These are phyloP conservation scores for Warburgia ugandensis DNA, from an alignment of 164 flowering plant genomes.

Conservation along the genomic window DNA sequence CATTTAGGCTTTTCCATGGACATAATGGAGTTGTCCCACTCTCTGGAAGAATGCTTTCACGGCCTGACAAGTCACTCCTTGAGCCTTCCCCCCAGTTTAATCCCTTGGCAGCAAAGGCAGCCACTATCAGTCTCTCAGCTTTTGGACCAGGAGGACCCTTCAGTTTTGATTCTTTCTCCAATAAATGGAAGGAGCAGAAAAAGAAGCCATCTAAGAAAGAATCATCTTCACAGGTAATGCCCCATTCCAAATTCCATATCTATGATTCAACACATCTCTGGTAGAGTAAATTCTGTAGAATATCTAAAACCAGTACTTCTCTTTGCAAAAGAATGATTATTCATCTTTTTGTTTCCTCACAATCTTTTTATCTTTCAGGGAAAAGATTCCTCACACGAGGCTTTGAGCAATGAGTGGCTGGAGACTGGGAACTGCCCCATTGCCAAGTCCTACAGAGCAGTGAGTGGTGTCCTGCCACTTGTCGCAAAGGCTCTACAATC, in stretches of 20 bases:
- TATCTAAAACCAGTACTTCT: background rate
- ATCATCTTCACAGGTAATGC: slow-evolving; percentile 52
- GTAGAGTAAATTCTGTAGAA: background rate
- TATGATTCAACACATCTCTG: background rate
- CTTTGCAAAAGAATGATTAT: background rate
- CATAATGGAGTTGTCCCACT: slow-evolving; percentile 95
- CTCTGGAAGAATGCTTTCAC: slow-evolving; percentile 42
- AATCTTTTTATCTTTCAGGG: slow-evolving; percentile 24
- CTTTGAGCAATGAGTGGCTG: slow-evolving; percentile 66
- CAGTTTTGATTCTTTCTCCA: slow-evolving; percentile 63
- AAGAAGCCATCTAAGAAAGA: slow-evolving; percentile 52
- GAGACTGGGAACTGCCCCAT: slow-evolving; percentile 78
- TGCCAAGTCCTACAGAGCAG: slow-evolving; percentile 75
- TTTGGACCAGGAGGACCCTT: slow-evolving; percentile 92
- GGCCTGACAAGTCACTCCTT: slow-evolving; percentile 27
- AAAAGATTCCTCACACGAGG: slow-evolving; percentile 49
- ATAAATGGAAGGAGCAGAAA: slow-evolving; percentile 61
- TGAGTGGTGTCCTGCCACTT: slow-evolving; percentile 57
- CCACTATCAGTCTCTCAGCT: slow-evolving; percentile 85
- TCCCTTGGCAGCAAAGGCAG: slow-evolving; percentile 95
- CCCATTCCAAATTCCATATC: background rate
- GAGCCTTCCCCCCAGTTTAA: slow-evolving; percentile 53
- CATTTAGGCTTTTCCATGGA: slow-evolving; percentile 94
- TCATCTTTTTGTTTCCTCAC: background rate
- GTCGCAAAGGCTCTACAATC: slow-evolving; percentile 62